Evolutionary conservation across 139 green algal species (phyloP).

Genomic region (Ettlia oleoabundans): DNA sequence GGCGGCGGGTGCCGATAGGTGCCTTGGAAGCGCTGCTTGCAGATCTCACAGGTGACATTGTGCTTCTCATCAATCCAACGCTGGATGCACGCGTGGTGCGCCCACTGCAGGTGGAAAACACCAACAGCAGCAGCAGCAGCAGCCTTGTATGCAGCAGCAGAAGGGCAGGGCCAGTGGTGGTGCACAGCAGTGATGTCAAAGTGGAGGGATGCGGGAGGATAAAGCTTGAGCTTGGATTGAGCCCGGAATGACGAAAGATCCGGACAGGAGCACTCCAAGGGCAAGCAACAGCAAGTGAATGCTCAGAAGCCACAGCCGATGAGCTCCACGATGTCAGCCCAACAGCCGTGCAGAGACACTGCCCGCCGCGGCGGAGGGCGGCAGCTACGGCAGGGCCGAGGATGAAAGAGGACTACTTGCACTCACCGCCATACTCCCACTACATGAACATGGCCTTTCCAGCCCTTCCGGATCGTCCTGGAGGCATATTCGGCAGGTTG

Average conservation of each 20-base stretch:
- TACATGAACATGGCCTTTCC: constrained; percentile 4
- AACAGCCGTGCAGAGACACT: too few relatives aligned
- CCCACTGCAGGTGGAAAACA: not conserved
- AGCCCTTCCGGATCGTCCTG: constrained; percentile 1
- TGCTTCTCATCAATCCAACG: constrained; percentile 27
- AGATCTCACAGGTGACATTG: constrained; percentile 3
- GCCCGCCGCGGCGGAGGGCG: too few relatives aligned
- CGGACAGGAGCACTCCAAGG: not conserved
- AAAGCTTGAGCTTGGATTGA: too few relatives aligned
- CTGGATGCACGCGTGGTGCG: constrained; percentile 21
- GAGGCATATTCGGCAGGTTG: constrained; percentile 14
- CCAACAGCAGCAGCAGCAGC: not conserved
- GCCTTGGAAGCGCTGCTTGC: not conserved
- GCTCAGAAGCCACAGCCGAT: too few relatives aligned
- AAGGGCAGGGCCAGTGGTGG: not conserved
- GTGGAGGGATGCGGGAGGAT: too few relatives aligned
- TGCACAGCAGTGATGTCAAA: not conserved
- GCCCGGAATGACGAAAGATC: not conserved
- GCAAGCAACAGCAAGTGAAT: too few relatives aligned
- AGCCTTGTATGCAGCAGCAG: too few relatives aligned
- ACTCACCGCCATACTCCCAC: constrained; percentile 23
- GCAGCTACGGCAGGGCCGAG: too few relatives aligned
- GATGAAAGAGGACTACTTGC: too few relatives aligned
- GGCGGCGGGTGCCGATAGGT: not conserved
- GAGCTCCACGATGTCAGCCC: not conserved